phyloP scores from a whole-genome alignment of 257 asterid genomes.

The Ilex asprella region DNA sequence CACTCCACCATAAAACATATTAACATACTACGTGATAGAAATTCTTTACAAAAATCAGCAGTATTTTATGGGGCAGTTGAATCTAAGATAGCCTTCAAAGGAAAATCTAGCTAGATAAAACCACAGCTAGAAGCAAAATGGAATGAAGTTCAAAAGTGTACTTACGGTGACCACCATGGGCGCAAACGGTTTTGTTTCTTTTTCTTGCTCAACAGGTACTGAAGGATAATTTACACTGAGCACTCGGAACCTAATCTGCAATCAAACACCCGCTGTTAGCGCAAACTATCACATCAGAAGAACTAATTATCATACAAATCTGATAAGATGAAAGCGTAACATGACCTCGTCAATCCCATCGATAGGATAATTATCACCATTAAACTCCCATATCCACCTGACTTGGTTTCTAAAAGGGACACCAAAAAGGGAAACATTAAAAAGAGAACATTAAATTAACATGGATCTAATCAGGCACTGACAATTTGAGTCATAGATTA shows the following conservation, averaged over 20 bases:
- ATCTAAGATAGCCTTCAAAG: no score
- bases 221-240: slow-evolving; percentile 53
- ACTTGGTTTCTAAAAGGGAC: slow-evolving; percentile 29
- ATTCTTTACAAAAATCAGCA: no score
- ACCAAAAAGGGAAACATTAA: not conserved
- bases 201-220: slow-evolving; percentile 51
- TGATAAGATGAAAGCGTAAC: slow-evolving; percentile 4
- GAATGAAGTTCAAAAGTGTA: not conserved
- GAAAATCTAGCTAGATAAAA: no score
- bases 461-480: not conserved
- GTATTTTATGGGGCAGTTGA: no score
- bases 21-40: no score
- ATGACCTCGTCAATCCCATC: slow-evolving; percentile 70
- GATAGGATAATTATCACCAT: slow-evolving; percentile 44
- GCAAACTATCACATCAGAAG: not conserved
- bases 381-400: slow-evolving; percentile 66
- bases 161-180: slow-evolving; percentile 43
- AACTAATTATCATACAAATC: slow-evolving; percentile 3
- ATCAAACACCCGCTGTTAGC: slow-evolving; percentile 41
- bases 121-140: not conserved
- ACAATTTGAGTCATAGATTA: not conserved
- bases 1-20: no score
- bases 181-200: slow-evolving; percentile 35
- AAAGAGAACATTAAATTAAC: not conserved
- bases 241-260: slow-evolving; percentile 44